A percentile compares a stretch with the other conserved stretches of the same genome.
Conservation (phyloP, 345 rosid species). For the Schrenkiella parvula region DNA sequence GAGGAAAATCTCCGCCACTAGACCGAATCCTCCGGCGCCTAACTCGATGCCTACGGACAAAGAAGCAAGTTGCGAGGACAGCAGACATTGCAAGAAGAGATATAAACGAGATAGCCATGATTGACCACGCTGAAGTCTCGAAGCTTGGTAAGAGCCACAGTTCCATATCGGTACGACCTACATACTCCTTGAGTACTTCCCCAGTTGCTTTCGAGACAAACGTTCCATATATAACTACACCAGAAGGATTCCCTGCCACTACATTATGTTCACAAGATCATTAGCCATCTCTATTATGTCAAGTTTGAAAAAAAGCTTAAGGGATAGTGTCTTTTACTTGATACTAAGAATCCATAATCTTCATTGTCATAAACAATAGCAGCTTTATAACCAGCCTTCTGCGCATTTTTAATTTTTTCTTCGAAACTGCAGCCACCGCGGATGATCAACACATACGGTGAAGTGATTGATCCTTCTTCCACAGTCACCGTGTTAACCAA, state of each 20-base stretch:
- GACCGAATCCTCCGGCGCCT: slow-evolving; percentile 53
- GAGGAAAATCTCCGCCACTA: slow-evolving; percentile 58
- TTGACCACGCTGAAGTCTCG: slow-evolving; percentile 89
- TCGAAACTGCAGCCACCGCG: slow-evolving; percentile 93
- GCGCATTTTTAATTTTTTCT: slow-evolving; percentile 76
- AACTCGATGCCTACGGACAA: slow-evolving; percentile 82
- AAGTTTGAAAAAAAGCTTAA: background rate
- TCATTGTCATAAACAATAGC: slow-evolving; percentile 73
- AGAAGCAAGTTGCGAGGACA: slow-evolving; percentile 90
- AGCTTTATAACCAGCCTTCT: slow-evolving; percentile 77
- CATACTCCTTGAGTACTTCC: slow-evolving; percentile 51
- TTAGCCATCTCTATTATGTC: background rate
- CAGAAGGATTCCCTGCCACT: slow-evolving; percentile 95
- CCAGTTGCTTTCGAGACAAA: slow-evolving; percentile 81
- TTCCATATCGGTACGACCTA: slow-evolving; percentile 53
- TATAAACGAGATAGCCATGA: slow-evolving; percentile 91
- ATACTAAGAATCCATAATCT: slow-evolving; percentile 59
- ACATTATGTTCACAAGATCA: slow-evolving; percentile 24
- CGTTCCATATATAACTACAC: slow-evolving; percentile 67
- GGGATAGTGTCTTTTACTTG: slow-evolving; percentile 57
- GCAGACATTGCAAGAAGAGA: slow-evolving; percentile 98
- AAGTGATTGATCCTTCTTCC: slow-evolving; percentile 26
- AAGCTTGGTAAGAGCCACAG: slow-evolving; percentile 74
- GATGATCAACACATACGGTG: slow-evolving; percentile 56
- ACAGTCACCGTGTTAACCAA: slow-evolving; percentile 46